phyloP scores from a whole-genome alignment of 2,329 filamentous ascomycete species.

The Penicillium paneum region DNA sequence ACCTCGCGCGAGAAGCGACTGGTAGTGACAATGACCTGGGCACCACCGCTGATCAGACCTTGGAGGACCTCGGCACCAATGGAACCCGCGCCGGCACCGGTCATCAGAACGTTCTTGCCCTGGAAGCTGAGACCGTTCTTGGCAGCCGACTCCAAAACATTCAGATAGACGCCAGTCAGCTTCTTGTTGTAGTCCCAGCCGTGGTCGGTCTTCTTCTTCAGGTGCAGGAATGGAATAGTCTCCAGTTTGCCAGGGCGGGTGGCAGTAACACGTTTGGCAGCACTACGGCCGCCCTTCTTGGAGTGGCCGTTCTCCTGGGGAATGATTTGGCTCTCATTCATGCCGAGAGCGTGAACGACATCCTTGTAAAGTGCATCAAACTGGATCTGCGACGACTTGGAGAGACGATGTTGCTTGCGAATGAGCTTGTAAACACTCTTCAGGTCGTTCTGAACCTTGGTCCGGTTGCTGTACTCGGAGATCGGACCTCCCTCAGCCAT shows the following conservation, averaged over 20 bases:
- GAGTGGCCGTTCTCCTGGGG: conserved; percentile 71
- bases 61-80: conserved; percentile 97
- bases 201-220: conserved; percentile 94
- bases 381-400: conserved; percentile 91
- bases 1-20: conserved; percentile 95
- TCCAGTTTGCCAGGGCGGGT: conserved; percentile 84
- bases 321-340: conserved; percentile 98
- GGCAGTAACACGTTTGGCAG: conserved; percentile 45
- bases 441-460: conserved; percentile 95
- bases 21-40: conserved; percentile 94
- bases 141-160: conserved; percentile 85
- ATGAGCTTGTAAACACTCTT: conserved; percentile 97
- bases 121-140: conserved; percentile 84
- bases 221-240: conserved; percentile 94
- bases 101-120: conserved; percentile 96
- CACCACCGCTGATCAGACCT: conserved; percentile 92
- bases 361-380: conserved; percentile 95
- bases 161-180: conserved; percentile 86
- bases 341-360: conserved; percentile 86
- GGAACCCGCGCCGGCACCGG: conserved; percentile 92
- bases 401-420: conserved; percentile 95
- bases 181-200: conserved; percentile 99
- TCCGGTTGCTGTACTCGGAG: conserved; percentile 95
- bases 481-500: conserved; percentile 99
- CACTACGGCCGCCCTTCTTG: conserved; percentile 56